Evolutionary conservation across 176 grass and related monocot genomes (phyloP), one percentile per base, ranked within the genome.

Genomic region (Calamus simplicifolius): DNA sequence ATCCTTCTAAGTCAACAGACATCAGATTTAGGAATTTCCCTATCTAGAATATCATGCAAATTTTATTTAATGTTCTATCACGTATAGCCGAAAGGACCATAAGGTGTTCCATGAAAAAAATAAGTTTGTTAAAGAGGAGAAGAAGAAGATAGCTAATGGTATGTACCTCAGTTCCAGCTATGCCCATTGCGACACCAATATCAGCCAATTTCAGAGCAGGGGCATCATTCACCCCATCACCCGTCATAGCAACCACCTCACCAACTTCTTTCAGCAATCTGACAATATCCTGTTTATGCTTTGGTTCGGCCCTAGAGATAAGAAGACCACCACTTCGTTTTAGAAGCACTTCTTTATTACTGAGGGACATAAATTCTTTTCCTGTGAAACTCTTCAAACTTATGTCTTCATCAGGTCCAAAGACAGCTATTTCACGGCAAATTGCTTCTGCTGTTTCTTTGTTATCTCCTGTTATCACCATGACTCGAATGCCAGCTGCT

Each of bases 361-460:
- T 43, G 17, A 82, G 75, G 50, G 60, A 69, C 93, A 98, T 98
- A 70, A 98, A 98, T 51, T 85, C 69, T 67, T 78, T 98, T 29
- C 93, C 93, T 0, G 84, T 98, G 69, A 92, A 59, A 55, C 87
- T 92, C 52, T 81, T 92, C 43, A 87, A 77, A 69, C 25, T 85
- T 67, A 92, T 89, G 59, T 98, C 84, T 66, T 92, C 93, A 0
- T 83, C 69, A 57, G 73, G 79, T 67, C 57, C 61, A 80, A 98
- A 98, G 3, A 98, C 81, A 12, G 87, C 87, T 30, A 98, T 98
- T 54, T 98, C 93, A 70, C 71, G 73, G 63, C 93, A 98, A 78
- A 98, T 98, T 63, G 87, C 93, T 77, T 98, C 93, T 61, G 93
- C 93, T 1, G 93, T 92, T 91, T 92, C 93, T 79, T 98, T 98